Evolutionary conservation across 352 stramenopile species (phyloP), one percentile per base, ranked within the genome.

Genomic region (Phytopythium delawarense): DNA sequence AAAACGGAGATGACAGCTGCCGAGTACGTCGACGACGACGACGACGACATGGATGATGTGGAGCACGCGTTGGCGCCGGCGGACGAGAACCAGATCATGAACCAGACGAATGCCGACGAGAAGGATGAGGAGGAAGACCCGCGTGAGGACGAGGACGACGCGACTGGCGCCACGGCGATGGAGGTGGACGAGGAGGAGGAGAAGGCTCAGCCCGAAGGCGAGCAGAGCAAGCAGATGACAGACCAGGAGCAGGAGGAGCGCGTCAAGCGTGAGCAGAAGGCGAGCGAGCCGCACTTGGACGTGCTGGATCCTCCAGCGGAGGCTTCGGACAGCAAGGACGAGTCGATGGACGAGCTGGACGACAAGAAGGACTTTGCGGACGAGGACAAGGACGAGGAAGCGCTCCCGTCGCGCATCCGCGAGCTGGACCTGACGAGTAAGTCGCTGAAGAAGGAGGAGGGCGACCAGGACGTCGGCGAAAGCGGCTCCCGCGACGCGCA

Each of bases 71-170:
- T 91, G 30, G 82, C 82, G 23, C 75, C 82, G 23, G 81, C 78
- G 12, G 76, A 89, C 23, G 81, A 91, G 32, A 87, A 89, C 53
- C 78, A 86, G 58, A 61, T 88, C 30, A 83, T 88, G 74, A 82
- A 86, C 49, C 74, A 84, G 62, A 65, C 65, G 60, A 64, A 56
- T n/a, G 66, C 57, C 8, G 69, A 87, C 16, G 67, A 92, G 63
- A 71, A 92, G 25, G 74, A 89, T 4, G 70, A 93, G 12, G 69
- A 84, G 45, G 64, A 89, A 21, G 65, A 89, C 16, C 62, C 74
- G 50, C 7, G 59, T 61, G 54, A 64, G 58, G 65, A 79, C 18
- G 57, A 68, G 4, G 71, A 62, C 7, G 64, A 75, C 4, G 73
- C 40, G 12, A 65, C 72, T 54, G 81, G 81, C 45, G 78, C 71